These are phyloP conservation scores for Lichtheimia ramosa DNA, from an alignment of 371 early-diverging fungal genomes.

Conservation along the genomic window DNA sequence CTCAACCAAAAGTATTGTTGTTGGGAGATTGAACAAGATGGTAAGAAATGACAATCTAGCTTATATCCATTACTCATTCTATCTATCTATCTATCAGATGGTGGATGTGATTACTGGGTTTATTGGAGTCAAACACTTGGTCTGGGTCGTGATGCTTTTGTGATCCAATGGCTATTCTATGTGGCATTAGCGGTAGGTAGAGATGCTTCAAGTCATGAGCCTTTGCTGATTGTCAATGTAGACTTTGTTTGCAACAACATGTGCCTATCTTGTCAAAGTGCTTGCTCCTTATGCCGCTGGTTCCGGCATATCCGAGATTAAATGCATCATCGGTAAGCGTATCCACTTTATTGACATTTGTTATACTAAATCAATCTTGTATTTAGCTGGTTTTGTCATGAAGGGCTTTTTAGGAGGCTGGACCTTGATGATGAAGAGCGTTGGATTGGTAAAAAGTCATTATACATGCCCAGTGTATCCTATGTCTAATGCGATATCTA, in stretches of 20 bases:
- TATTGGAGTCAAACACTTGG: slow-evolving; percentile 51
- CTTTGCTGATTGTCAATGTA: slow-evolving; percentile 11
- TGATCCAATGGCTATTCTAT: slow-evolving; percentile 64
- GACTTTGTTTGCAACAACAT: slow-evolving; percentile 60
- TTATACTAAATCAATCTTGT: slow-evolving; percentile 2
- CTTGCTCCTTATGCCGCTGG: slow-evolving; percentile 93
- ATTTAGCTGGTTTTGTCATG: slow-evolving; percentile 83
- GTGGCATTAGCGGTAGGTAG: slow-evolving; percentile 62
- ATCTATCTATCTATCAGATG: slow-evolving; percentile 27
- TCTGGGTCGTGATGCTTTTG: slow-evolving; percentile 39
- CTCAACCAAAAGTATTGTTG: slow-evolving; percentile 95
- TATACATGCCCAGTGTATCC: no score
- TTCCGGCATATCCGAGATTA: slow-evolving; percentile 95
- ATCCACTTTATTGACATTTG: no score
- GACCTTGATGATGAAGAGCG: slow-evolving; percentile 87
- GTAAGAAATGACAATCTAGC: slow-evolving; percentile 31
- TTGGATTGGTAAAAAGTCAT: slow-evolving; percentile 63
- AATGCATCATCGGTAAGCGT: slow-evolving; percentile 83
- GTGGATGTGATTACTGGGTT: slow-evolving; percentile 53
- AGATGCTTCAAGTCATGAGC: no score
- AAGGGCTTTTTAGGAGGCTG: slow-evolving; percentile 84
- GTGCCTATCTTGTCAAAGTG: slow-evolving; percentile 62
- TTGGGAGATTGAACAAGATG: slow-evolving; percentile 72
- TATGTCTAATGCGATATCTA: no score
- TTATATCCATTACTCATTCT: no score